phyloP scores from a whole-genome alignment of 2,329 filamentous ascomycete genomes.

The Colletotrichum liaoningense region DNA sequence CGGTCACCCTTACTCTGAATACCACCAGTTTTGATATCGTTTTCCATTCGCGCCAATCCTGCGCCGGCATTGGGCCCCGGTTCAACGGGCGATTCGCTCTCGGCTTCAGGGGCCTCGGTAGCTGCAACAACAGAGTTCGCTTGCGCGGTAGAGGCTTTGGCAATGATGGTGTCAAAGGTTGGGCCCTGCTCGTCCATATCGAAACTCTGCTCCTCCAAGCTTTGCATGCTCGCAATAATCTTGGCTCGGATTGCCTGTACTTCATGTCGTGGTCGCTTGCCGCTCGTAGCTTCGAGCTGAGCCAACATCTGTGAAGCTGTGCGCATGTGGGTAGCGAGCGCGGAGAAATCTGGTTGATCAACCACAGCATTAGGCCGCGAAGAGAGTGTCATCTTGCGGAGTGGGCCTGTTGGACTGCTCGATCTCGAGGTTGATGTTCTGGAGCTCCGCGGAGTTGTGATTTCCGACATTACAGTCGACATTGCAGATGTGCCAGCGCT shows the following conservation, averaged over 20 bases:
- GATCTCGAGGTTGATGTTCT: conserved; percentile 76
- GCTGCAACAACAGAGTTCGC: conserved; percentile 57
- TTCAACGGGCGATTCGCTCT: conserved; percentile 65
- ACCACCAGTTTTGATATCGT: conserved; percentile 87
- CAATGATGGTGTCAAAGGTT: conserved; percentile 86
- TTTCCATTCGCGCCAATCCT: conserved; percentile 87
- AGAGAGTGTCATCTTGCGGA: conserved; percentile 71
- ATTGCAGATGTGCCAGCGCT: conserved; percentile 69
- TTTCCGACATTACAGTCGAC: conserved; percentile 66
- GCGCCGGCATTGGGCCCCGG: conserved; percentile 74
- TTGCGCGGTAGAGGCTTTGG: conserved; percentile 70
- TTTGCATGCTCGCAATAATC: conserved; percentile 93
- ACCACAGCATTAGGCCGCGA: conserved; percentile 64
- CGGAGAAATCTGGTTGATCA: conserved; percentile 84
- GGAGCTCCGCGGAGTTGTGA: conserved; percentile 76
- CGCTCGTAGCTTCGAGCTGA: conserved; percentile 82
- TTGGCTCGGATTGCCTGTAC: conserved; percentile 86
- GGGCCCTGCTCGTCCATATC: conserved; percentile 76
- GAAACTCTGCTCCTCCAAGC: conserved; percentile 86
- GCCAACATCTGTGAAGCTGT: conserved; percentile 89
- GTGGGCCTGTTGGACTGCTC: conserved; percentile 71
- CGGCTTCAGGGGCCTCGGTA: conserved; percentile 60
- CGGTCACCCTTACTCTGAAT: conserved; percentile 84
- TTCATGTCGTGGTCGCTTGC: conserved; percentile 82
- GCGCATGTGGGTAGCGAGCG: conserved; percentile 87